A percentile compares a stretch with the other conserved stretches of the same genome.
Evolutionary conservation across 345 rosid species (phyloP).

Genomic region (Lenwebbia sp.): DNA sequence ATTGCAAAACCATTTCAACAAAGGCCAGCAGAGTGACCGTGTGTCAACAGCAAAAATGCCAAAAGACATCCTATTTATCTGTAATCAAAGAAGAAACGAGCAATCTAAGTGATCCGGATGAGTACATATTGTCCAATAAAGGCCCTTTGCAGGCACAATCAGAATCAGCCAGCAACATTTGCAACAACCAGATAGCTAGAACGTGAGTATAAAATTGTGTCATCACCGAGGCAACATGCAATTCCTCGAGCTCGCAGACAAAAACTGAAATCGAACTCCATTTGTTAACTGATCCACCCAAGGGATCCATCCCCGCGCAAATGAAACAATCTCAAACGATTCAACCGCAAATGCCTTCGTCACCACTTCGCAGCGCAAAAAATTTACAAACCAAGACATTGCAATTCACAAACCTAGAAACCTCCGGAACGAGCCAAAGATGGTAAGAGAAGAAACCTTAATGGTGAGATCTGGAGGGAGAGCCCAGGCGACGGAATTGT

Average conservation of each 20-base stretch:
- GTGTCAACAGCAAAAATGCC: neutral
- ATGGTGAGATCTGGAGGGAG: conserved; percentile 77
- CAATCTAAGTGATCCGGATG: neutral
- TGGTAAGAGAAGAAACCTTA: conserved; percentile 22
- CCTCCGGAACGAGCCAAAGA: neutral
- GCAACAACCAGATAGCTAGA: neutral
- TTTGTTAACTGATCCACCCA: neutral
- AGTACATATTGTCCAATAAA: neutral
- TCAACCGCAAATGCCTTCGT: neutral
- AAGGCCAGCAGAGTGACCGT: neutral
- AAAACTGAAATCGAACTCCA: neutral
- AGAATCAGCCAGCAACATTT: neutral
- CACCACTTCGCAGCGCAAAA: neutral
- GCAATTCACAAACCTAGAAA: neutral
- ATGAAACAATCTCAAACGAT: neutral
- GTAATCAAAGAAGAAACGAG: neutral
- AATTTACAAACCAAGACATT: neutral
- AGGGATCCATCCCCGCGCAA: neutral
- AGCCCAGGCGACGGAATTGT: conserved; percentile 57
- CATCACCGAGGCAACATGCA: neutral
- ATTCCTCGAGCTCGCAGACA: neutral
- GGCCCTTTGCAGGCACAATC: neutral
- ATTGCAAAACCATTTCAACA: neutral
- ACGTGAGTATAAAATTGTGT: neutral
- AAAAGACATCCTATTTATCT: neutral